Evolutionary conservation across 345 rosid genomes (phyloP).

Genomic region (Aurinia saxatilis): DNA sequence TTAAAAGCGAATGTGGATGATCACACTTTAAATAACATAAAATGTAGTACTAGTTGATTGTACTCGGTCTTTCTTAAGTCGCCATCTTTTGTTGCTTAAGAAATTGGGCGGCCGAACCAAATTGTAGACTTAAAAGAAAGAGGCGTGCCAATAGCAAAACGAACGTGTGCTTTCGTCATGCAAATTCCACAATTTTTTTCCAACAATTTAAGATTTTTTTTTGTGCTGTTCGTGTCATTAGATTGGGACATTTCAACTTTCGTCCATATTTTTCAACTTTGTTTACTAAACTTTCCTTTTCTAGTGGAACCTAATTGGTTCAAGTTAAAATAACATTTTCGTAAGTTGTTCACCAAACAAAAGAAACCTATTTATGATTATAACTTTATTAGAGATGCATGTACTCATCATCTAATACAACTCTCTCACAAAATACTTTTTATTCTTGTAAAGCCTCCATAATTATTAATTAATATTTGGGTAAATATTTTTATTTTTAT

Average conservation of each 20-base stretch:
- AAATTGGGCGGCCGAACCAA: constrained; percentile 16
- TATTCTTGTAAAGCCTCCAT: neutral
- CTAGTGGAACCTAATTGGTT: neutral
- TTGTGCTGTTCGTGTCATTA: neutral
- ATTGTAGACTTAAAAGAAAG: neutral
- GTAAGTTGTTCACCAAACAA: constrained; percentile 27
- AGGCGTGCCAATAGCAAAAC: neutral
- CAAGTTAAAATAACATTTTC: constrained; percentile 13
- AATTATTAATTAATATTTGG: neutral
- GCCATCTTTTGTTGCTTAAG: neutral
- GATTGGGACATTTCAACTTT: constrained; percentile 24
- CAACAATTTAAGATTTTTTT: neutral
- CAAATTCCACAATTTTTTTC: neutral
- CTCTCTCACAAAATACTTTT: neutral
- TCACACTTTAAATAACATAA: no score
- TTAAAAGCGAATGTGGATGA: no score
- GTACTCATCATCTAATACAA: neutral
- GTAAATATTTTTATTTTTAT: neutral
- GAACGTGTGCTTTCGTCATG: constrained; percentile 18
- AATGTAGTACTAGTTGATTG: neutral
- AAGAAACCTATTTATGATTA: constrained; percentile 9
- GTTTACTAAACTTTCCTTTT: constrained; percentile 5
- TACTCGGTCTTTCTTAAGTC: neutral
- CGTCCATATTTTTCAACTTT: constrained; percentile 7
- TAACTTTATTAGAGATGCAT: neutral